Conservation (phyloP, 2,329 filamentous ascomycete genomes). For the Tolypocladium guangdongense region DNA sequence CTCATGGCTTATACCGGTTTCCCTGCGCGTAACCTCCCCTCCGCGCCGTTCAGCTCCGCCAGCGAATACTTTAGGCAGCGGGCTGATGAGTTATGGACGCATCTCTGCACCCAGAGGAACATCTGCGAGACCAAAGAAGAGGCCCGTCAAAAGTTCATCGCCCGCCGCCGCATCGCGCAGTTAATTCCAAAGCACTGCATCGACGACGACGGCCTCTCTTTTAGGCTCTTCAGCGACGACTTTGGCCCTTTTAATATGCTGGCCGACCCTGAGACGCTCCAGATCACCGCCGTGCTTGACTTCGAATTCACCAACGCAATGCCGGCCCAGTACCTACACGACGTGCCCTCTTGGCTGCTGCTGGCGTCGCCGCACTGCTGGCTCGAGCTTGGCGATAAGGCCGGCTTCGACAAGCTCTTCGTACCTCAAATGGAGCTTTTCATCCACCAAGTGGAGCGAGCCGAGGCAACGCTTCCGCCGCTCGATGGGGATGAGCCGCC, state of each 20-base stretch:
- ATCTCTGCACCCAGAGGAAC: neutral
- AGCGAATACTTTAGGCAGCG: constrained; percentile 12
- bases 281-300: constrained; percentile 26
- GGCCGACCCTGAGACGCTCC: constrained; percentile 20
- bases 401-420: constrained; percentile 15
- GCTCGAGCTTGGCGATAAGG: constrained; percentile 10
- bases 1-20: constrained; percentile 19
- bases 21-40: constrained; percentile 15
- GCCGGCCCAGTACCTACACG: constrained; percentile 25
- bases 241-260: constrained; percentile 28
- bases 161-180: constrained; percentile 19
- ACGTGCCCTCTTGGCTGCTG: constrained; percentile 29
- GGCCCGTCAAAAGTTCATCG: constrained; percentile 15
- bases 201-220: constrained; percentile 21
- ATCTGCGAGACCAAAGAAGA: neutral
- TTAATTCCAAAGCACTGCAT: constrained; percentile 18
- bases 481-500: too few species aligned
- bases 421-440: constrained; percentile 24
- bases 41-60: constrained; percentile 17
- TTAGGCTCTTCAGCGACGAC: constrained; percentile 26
- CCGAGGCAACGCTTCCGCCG: constrained; percentile 7
- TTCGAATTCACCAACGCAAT: constrained; percentile 29
- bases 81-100: neutral
- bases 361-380: constrained; percentile 10
- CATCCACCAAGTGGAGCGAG: constrained; percentile 19